Evolutionary conservation across 192 early-diverging fungal genomes (phyloP), one percentile per base, ranked within the genome.

Genomic region (Backusella tarrabulga): DNA sequence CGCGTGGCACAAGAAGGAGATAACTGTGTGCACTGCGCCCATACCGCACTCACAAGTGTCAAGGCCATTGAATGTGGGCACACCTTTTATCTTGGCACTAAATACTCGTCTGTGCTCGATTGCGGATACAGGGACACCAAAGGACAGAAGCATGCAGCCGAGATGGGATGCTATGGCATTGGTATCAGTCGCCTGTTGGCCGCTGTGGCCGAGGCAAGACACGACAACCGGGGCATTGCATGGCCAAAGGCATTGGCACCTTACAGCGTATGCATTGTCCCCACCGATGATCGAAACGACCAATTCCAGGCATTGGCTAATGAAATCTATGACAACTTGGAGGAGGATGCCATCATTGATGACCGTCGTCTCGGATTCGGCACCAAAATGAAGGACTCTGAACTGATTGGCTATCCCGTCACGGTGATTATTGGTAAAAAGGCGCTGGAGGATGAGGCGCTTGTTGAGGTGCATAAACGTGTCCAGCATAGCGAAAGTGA

Each of bases 131-230:
- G 63, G 12, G 73, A 71, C 2, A 68, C 72, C 14, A 78, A 83
- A 46, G 52, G 82, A 6, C 68, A 84, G 34, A 71, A 84, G 19
- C 72, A 76, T 2, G 88, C 85, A 32, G 88, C 93, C 52, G 88
- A 94, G 75, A 97, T 97, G 96, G 95, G 96, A 36, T 97, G 97
- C 84, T 97, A 90, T 74, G 96, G 96, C 34, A 90, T 98, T 35
- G 97, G 97, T 38, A 83, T 98, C 2, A 91, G 92, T n/a, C 87
- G 96, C 3, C 76, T 96, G 15, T 76, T 97, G 12, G 92, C 94
- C n/a, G 92, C 95, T 7, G 88, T 95, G 9, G 89, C 93, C 19
- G 95, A 94, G 66, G 87, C 88, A 32, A 86, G 86, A 73, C 84
- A 91, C 68, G 91, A 92, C 78, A 77, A 81, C 7, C 79, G 85